These are phyloP conservation scores for Fusarium haematococcum DNA, from an alignment of 2,329 filamentous ascomycete species.

Conservation along the genomic window DNA sequence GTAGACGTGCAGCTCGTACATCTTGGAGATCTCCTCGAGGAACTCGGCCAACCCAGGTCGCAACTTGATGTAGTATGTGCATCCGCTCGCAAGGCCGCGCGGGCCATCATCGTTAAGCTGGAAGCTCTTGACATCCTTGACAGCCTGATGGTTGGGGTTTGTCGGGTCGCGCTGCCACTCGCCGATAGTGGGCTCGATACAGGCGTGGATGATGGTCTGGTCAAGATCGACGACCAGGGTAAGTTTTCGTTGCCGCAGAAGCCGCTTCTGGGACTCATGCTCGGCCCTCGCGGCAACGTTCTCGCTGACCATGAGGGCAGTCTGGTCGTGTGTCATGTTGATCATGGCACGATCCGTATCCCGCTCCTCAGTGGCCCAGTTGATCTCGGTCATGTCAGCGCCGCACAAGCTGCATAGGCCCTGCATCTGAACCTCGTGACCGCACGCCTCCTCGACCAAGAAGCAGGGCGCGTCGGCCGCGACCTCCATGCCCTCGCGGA, in stretches of 20 bases:
- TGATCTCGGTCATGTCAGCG: constrained; percentile 93
- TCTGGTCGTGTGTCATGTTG: constrained; percentile 95
- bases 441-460: constrained; percentile 89
- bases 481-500: constrained; percentile 75
- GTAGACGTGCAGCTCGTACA: constrained; percentile 98
- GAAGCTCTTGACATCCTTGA: constrained; percentile 89
- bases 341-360: constrained; percentile 91
- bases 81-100: constrained; percentile 75
- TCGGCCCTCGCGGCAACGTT: constrained; percentile 85
- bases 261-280: constrained; percentile 84
- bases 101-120: constrained; percentile 89
- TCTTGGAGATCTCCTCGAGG: constrained; percentile 77
- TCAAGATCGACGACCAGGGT: constrained; percentile 97
- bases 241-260: constrained; percentile 84
- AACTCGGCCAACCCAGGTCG: constrained; percentile 88
- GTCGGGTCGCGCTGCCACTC: constrained; percentile 92
- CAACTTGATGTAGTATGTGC: constrained; percentile 98
- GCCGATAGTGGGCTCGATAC: constrained; percentile 93
- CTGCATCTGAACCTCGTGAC: constrained; percentile 90
- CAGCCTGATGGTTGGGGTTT: constrained; percentile 91
- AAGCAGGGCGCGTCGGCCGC: constrained; percentile 69
- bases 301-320: constrained; percentile 84
- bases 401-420: constrained; percentile 93
- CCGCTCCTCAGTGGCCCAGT: constrained; percentile 82
- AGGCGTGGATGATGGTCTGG: constrained; percentile 98